Evolutionary conservation across 495 filamentous ascomycete genomes (phyloP).

Genomic region (Amniculicola lignicola): DNA sequence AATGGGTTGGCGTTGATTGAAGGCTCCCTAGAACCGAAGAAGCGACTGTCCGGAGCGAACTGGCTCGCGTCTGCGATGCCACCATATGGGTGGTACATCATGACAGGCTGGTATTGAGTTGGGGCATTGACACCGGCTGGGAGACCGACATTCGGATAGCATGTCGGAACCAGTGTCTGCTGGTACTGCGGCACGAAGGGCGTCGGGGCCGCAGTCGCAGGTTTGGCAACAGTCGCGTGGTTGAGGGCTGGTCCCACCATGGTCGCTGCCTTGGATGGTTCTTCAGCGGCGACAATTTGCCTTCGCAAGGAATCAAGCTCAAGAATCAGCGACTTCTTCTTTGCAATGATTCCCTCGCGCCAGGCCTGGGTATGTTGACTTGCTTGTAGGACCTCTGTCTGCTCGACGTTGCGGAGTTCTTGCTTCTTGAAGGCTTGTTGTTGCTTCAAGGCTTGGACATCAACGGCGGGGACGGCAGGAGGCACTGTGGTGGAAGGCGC

Average conservation of each 20-base stretch:
- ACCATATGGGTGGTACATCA: constrained; percentile 15
- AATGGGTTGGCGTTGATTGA: not conserved
- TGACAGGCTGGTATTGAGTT: constrained; percentile 5
- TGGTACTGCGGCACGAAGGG: constrained; percentile 16
- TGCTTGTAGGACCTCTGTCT: constrained; percentile 26
- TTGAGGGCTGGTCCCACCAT: not conserved
- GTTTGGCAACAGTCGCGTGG: not conserved
- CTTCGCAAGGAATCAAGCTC: constrained; percentile 29
- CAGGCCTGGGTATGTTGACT: constrained; percentile 9
- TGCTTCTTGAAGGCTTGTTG: constrained; percentile 14
- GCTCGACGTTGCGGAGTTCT: constrained; percentile 26
- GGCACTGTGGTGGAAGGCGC: not conserved
- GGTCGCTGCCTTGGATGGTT: too few relatives aligned
- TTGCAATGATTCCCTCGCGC: constrained; percentile 18
- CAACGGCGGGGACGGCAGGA: not conserved
- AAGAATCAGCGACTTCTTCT: constrained; percentile 29
- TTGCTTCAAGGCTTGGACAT: constrained; percentile 11
- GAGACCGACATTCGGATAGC: not conserved
- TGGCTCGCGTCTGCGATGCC: not conserved
- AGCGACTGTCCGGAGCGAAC: not conserved
- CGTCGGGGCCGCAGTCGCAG: not conserved
- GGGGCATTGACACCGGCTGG: not conserved
- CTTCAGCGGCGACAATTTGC: constrained; percentile 18
- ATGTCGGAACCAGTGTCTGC: constrained; percentile 6
- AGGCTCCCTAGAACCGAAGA: not conserved